Base-by-base conservation (phyloP, 495 filamentous ascomycete species). In the Talaromyces trachyspermus region DNA sequence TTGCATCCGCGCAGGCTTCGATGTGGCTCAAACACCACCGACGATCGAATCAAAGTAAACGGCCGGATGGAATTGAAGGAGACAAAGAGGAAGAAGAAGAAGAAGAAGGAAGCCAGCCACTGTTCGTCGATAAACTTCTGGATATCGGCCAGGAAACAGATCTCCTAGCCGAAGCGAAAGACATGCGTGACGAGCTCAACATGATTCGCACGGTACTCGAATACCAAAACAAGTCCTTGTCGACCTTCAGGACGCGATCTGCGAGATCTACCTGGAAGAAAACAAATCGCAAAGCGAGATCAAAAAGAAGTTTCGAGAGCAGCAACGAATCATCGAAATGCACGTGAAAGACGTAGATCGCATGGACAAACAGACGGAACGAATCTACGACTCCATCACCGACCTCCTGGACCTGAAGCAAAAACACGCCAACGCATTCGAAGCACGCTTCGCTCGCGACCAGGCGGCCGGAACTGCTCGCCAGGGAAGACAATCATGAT, bases 401-500 rank as follows among this genome's bases (percentile, higher is more conserved):
- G 77, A 84, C 44, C 66, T 88, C 18, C 77, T 78, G 0, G 74
- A 78, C 37, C 61, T 78, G 6, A 76, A 76, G 46, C 73, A 88
- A 51, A 88, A 86, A 63, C 79, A 85, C 38, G 81, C 81, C 43
- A 86, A 85, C 61, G 80, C 78, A 4, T 77, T 83, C 29, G 83
- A 87, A 51, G 83, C 83, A 2, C 70, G 81, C 8, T 84, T 83
- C 52, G 78, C 83, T 0, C 71, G 83, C 20, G 79, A 85, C 39
- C 80, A 85, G 52, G 80, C 81, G 1, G 71, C 76, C 1, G 78
- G 76, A 2, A 84, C 82, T 0, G 77, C 76, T 1, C 64, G 74
- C n/a, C 84, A 88, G 54, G 73, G n/a, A 80, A 84, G 52, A 85
- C 81, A 4, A 80, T 86, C 49, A 80, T 88, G 73, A 75, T 87